phyloP scores from a whole-genome alignment of 345 rosid genomes.

The Fremontodendron californicum region DNA sequence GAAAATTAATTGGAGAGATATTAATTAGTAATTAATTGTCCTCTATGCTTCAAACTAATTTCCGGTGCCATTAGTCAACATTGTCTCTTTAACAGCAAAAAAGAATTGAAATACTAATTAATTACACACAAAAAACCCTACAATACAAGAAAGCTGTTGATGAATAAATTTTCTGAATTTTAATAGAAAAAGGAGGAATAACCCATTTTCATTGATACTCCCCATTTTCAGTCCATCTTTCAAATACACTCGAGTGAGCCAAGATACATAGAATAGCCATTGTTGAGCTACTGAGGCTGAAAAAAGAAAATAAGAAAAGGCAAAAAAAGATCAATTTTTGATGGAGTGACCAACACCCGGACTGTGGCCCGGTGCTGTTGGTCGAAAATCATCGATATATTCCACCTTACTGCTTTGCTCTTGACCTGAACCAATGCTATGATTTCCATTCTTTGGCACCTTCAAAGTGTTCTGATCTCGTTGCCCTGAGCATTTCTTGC shows the following conservation, averaged over 20 bases:
- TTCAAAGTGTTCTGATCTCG: neutral
- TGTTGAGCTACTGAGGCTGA: neutral
- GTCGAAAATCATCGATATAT: conserved; percentile 28
- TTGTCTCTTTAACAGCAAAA: too few relatives aligned
- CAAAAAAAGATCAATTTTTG: conserved; percentile 14
- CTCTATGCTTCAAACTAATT: too few relatives aligned
- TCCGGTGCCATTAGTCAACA: too few relatives aligned
- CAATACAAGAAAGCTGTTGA: neutral
- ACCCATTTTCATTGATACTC: too few relatives aligned
- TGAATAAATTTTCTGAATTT: neutral
- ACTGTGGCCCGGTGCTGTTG: conserved; percentile 40
- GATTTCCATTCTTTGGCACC: neutral
- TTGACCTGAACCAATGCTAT: neutral
- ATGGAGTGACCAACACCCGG: conserved; percentile 41
- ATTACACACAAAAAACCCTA: neutral
- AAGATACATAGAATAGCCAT: neutral
- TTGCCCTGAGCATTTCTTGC: conserved; percentile 7
- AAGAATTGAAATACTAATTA: neutral
- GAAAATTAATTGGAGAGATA: too few relatives aligned
- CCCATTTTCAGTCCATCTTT: too few relatives aligned
- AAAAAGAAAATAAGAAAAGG: neutral
- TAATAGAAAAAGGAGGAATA: neutral
- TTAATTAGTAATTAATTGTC: too few relatives aligned
- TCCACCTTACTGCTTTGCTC: conserved; percentile 16
- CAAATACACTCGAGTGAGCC: neutral